A percentile compares a stretch with the other conserved stretches of the same genome.
Evolutionary conservation across 2,329 filamentous ascomycete species (phyloP).

Genomic region (Microcyclospora tardicrescens): DNA sequence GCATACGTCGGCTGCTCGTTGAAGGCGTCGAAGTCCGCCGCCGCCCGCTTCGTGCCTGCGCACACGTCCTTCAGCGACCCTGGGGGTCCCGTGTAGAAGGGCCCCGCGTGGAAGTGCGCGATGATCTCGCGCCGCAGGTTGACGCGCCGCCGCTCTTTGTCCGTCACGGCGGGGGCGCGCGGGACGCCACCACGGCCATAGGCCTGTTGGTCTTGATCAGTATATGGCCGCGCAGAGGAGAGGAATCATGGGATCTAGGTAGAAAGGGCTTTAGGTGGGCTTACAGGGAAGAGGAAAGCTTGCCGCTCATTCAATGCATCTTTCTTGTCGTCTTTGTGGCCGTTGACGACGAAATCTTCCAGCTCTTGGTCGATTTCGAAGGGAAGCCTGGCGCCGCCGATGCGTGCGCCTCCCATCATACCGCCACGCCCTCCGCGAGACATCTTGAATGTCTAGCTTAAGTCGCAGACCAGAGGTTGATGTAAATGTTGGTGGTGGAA

Average conservation of each 20-base stretch:
- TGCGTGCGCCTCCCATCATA: constrained; percentile 1
- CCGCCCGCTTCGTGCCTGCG: constrained; percentile 35
- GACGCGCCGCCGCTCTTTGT: constrained; percentile 2
- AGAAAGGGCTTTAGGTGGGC: background rate
- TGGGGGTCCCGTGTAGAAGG: constrained; percentile 5
- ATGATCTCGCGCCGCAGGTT: constrained; percentile 3
- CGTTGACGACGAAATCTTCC: constrained; percentile 1
- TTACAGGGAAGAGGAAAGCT: constrained; percentile 4
- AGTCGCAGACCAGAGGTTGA: background rate
- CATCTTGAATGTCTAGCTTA: constrained; percentile 1
- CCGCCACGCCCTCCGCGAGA: constrained; percentile 7
- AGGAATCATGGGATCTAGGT: background rate
- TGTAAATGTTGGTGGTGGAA: background rate
- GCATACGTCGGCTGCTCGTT: constrained; percentile 33
- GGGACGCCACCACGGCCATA: constrained; percentile 5
- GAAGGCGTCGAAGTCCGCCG: constrained; percentile 42
- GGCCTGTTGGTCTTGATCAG: too few species aligned
- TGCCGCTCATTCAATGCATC: background rate
- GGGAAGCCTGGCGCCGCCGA: constrained; percentile 4
- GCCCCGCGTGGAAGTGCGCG: constrained; percentile 4
- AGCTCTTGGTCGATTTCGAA: constrained; percentile 9
- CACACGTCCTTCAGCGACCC: constrained; percentile 33
- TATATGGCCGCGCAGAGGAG: constrained; percentile 3
- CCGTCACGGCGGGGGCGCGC: constrained; percentile 2
- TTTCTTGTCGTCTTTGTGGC: constrained; percentile 1